Conservation (phyloP, 805 yeast genomes). For the Saturnispora dispora region DNA sequence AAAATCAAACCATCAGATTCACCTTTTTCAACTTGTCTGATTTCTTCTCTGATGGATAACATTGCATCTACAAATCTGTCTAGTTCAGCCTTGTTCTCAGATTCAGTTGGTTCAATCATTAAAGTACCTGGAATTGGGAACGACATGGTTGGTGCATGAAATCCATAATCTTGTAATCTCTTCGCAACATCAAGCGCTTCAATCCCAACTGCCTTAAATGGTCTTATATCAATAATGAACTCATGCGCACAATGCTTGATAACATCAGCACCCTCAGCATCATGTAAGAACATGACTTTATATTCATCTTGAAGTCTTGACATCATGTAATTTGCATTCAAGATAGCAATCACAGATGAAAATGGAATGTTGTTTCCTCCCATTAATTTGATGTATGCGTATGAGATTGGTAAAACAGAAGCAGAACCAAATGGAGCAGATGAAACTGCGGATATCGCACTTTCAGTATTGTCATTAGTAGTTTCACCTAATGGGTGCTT, state of each 20-base stretch:
- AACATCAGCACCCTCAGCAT: conserved; percentile 19
- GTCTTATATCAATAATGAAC: conserved; percentile 85
- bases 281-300: conserved; percentile 65
- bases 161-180: conserved; percentile 94
- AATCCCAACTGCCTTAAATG: conserved; percentile 66
- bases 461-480: conserved; percentile 29
- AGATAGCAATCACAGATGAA: conserved; percentile 83
- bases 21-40: conserved; percentile 59
- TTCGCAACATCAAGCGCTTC: conserved; percentile 97
- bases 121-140: conserved; percentile 97
- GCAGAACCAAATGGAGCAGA: conserved; percentile 98
- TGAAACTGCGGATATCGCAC: conserved; percentile 65
- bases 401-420: conserved; percentile 83
- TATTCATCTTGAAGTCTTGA: conserved; percentile 60
- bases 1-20: conserved; percentile 59
- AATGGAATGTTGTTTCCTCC: conserved; percentile 78
- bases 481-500: conserved; percentile 60
- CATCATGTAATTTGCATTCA: conserved; percentile 96
- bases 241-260: conserved; percentile 90
- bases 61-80: conserved; percentile 86
- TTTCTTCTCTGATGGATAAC: conserved; percentile 75
- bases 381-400: conserved; percentile 90
- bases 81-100: conserved; percentile 79
- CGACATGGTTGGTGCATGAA: conserved; percentile 98
- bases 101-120: conserved; percentile 98